Evolutionary conservation across 805 yeast genomes (phyloP).

Genomic region (Candida germanica): DNA sequence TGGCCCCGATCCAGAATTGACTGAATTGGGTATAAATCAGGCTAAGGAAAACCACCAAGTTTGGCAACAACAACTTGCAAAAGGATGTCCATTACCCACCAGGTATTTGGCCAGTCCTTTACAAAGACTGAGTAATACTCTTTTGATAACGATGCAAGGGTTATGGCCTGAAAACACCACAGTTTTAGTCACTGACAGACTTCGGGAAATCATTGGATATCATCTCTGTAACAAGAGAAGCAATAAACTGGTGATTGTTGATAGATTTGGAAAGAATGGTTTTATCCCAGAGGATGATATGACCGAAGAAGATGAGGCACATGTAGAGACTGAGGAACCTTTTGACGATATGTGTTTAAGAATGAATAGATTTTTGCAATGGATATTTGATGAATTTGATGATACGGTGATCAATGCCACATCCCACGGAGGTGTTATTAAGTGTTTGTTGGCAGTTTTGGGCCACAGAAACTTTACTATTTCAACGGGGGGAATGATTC

Average conservation of each 20-base stretch:
- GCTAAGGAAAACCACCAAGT: constrained; percentile 48
- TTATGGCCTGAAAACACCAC: constrained; percentile 21
- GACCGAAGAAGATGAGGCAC: constrained; percentile 48
- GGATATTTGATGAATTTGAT: constrained; percentile 17
- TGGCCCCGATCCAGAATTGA: constrained; percentile 62
- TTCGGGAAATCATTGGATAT: constrained; percentile 61
- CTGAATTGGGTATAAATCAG: constrained; percentile 53
- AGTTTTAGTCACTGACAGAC: constrained; percentile 36
- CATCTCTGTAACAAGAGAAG: constrained; percentile 63
- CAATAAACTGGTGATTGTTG: constrained; percentile 30
- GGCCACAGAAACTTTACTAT: constrained; percentile 55
- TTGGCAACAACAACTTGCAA: constrained; percentile 41
- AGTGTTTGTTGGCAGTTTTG: constrained; percentile 43
- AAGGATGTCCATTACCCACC: constrained; percentile 55
- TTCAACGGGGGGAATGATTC: constrained; percentile 66
- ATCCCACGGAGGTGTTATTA: constrained; percentile 53
- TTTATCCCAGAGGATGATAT: constrained; percentile 43
- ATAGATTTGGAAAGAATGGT: constrained; percentile 31
- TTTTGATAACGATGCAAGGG: constrained; percentile 49
- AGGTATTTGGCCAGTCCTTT: constrained; percentile 59
- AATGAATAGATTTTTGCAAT: constrained; percentile 44
- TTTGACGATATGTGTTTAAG: constrained; percentile 49
- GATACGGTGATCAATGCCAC: constrained; percentile 39
- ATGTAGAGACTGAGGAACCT: constrained; percentile 43
- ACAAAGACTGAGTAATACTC: constrained; percentile 59